Conservation (phyloP, 2,329 filamentous ascomycete genomes). For the Immersiporthe knoxdaviesiana region DNA sequence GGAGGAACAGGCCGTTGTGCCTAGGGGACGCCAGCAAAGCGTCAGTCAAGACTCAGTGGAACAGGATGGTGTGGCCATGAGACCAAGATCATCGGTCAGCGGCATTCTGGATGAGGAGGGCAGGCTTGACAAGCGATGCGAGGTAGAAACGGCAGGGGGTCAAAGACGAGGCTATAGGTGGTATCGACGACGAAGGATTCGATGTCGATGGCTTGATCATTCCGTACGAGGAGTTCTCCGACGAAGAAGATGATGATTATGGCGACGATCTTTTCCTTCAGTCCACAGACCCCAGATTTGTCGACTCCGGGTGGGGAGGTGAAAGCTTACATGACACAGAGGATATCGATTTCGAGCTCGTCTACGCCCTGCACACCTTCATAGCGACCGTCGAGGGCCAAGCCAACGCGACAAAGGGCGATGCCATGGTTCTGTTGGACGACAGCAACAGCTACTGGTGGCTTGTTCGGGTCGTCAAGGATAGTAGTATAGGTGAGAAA, state of each 20-base stretch:
- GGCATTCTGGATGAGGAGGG: conserved; percentile 18
- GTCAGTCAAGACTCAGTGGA: neutral
- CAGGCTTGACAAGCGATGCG: conserved; percentile 9
- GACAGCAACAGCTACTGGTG: conserved; percentile 99
- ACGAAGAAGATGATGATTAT: conserved; percentile 67
- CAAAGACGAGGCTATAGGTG: conserved; percentile 30
- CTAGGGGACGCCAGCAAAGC: neutral
- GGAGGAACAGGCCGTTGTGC: neutral
- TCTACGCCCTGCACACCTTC: conserved; percentile 97
- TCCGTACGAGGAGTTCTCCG: conserved; percentile 50
- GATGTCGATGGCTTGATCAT: conserved; percentile 43
- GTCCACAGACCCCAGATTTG: conserved; percentile 61
- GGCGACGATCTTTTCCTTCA: conserved; percentile 59
- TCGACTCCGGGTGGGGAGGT: conserved; percentile 74
- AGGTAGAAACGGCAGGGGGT: conserved; percentile 26
- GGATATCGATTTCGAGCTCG: conserved; percentile 99
- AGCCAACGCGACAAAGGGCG: conserved; percentile 96
- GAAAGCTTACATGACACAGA: conserved; percentile 92
- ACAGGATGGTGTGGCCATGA: neutral
- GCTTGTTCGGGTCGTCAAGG: conserved; percentile 95
- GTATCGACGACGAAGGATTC: conserved; percentile 32
- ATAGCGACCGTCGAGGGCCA: conserved; percentile 97
- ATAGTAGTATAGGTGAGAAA: conserved; percentile 79
- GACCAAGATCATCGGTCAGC: conserved; percentile 15
- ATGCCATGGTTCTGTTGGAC: conserved; percentile 97